Base-by-base conservation (phyloP, 108 stramenopile genomes). In the Cyclotella cryptica region DNA sequence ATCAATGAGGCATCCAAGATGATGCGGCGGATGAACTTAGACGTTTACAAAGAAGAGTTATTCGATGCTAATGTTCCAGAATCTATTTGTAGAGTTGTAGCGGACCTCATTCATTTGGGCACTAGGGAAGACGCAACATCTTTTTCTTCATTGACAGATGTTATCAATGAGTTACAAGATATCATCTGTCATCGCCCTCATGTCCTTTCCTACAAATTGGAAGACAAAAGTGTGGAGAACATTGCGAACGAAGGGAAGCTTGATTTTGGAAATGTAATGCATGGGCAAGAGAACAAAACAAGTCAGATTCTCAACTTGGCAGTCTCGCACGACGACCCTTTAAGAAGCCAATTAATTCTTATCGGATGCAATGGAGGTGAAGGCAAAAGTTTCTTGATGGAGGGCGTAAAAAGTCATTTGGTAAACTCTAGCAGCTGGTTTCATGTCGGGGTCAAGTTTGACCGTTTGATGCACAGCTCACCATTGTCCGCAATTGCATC, bases 401-500 rank as follows among this genome's bases (percentile, higher is more conserved):
- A 54, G n/a, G 8, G n/a, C n/a, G 53, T 54, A 8, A 19, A 12
- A 8, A 19, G 18, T 54, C 53, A 19, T 54, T 19, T 54, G 53
- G 21, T 54, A 54, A 8, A 8, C n/a, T 14, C 10, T 13, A n/a
- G 18, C 35, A 35, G 22, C 13, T 66, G 66, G 66, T 22, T 66
- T 19, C 29, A 66, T 28, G 29, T 66, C 46, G 24, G 29, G 43
- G 45, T 22, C 22, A 66, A 66, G 19, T 66, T 66, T 15, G 66
- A n/a, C n/a, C n/a, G n/a, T n/a, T n/a, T n/a, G n/a, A n/a, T n/a
- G n/a, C n/a, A n/a, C n/a, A n/a, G n/a, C 46, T 46, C 43, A 18
- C 66, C 66, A 27, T 35, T 66, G 22, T 44, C 66, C 13, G 66
- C 46, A 24, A 46, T 66, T 17, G 24, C 66, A 46, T 66, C 66